Conservation (phyloP, 352 stramenopile genomes). For the Aphanomyces cochlioides region DNA sequence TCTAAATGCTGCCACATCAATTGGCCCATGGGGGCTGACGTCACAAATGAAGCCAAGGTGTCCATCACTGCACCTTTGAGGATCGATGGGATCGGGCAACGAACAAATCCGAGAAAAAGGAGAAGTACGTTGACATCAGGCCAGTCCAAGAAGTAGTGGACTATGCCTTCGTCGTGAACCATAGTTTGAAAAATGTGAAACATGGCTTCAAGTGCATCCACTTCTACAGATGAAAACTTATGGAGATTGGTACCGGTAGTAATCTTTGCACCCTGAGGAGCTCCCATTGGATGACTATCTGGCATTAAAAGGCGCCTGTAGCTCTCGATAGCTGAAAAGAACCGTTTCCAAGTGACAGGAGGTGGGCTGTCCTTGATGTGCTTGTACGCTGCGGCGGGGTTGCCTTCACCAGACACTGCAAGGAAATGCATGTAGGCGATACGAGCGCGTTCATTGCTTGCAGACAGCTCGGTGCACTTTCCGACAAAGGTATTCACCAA, state of each 20-base stretch:
- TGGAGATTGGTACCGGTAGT: background rate
- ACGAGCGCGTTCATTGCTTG: background rate
- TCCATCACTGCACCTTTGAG: constrained; percentile 85
- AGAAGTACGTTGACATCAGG: constrained; percentile 79
- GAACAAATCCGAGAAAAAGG: constrained; percentile 77
- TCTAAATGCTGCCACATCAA: constrained; percentile 85
- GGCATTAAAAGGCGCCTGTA: constrained; percentile 77
- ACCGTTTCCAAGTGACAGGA: constrained; percentile 79
- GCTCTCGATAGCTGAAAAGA: constrained; percentile 80
- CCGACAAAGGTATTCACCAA: constrained; percentile 1
- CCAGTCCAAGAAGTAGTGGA: constrained; percentile 83
- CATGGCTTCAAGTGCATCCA: constrained; percentile 78
- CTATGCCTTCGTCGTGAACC: constrained; percentile 64
- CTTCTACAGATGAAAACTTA: constrained; percentile 43
- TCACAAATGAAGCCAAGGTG: constrained; percentile 69
- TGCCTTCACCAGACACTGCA: constrained; percentile 59
- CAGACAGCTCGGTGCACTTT: background rate
- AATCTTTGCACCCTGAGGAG: background rate
- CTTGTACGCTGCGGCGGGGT: constrained; percentile 72
- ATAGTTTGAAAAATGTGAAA: constrained; percentile 76
- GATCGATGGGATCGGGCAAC: constrained; percentile 77
- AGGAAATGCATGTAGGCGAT: constrained; percentile 73
- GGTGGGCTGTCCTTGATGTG: constrained; percentile 83
- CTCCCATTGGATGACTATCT: constrained; percentile 46
- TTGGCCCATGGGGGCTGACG: constrained; percentile 69